Evolutionary conservation across 2,329 filamentous ascomycete genomes (phyloP).

Genomic region (Colletotrichum cordylinicola): DNA sequence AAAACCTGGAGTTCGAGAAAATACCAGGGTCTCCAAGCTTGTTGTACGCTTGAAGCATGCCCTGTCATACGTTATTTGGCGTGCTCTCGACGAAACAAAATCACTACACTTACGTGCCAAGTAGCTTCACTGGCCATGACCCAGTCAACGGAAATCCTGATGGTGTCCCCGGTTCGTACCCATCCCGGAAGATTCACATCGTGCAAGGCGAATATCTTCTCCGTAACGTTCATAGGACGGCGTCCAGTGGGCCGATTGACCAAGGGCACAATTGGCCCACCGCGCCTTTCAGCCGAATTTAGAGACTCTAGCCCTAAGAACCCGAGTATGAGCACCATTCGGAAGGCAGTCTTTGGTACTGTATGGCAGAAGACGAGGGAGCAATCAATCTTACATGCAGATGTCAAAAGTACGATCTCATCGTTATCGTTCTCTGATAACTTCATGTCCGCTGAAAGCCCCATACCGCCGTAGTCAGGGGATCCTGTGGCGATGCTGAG

Average conservation of each 20-base stretch:
- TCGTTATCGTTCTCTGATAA: not conserved
- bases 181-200: conserved; percentile 37
- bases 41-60: conserved; percentile 13
- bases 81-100: conserved; percentile 3
- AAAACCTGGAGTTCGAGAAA: conserved; percentile 32
- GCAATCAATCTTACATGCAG: not conserved
- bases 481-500: not conserved
- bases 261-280: not conserved
- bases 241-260: not conserved
- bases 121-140: conserved; percentile 48
- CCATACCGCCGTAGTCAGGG: conserved; percentile 6
- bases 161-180: conserved; percentile 42
- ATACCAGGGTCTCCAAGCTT: conserved; percentile 7
- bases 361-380: not conserved
- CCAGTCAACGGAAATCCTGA: conserved; percentile 51
- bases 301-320: conserved; percentile 1
- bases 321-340: not conserved
- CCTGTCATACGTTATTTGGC: not conserved
- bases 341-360: not conserved
- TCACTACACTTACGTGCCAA: conserved; percentile 38
- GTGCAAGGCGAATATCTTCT: conserved; percentile 51
- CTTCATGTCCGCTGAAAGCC: not conserved
- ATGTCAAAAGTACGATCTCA: not conserved
- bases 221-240: conserved; percentile 43
- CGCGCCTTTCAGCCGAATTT: not conserved